Percentiles rank a stretch among this genome's conserved stretches.
phyloP scores from a whole-genome alignment of 495 filamentous ascomycete species.

The Penicillium maclennaniae region DNA sequence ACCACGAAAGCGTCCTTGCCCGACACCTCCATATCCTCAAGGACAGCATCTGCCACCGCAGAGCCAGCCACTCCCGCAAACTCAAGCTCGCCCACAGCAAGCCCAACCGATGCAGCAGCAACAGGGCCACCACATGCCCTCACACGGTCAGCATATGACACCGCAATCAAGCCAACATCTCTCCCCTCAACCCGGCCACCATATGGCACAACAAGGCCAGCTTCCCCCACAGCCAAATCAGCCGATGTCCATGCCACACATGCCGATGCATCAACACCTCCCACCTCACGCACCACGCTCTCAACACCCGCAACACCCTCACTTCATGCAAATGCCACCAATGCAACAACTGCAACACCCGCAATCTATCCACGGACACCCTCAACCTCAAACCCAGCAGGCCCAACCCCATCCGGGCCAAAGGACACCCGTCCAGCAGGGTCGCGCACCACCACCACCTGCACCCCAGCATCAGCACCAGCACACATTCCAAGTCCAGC shows the following conservation, averaged over 20 bases:
- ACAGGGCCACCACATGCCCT: slow-evolving; percentile 3
- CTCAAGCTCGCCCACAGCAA: neutral
- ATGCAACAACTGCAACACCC: slow-evolving; percentile 23
- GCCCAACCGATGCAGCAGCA: neutral
- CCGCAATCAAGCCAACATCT: slow-evolving; percentile 11
- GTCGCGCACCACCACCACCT: slow-evolving; percentile 17
- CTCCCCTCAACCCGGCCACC: slow-evolving; percentile 16
- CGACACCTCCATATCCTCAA: slow-evolving; percentile 27
- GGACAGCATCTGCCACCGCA: slow-evolving; percentile 9
- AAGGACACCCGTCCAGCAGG: slow-evolving; percentile 9
- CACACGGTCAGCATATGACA: slow-evolving; percentile 14
- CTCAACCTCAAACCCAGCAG: slow-evolving; percentile 11
- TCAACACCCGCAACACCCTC: slow-evolving; percentile 8
- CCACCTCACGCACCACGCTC: slow-evolving; percentile 15
- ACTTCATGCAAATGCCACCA: slow-evolving; percentile 24
- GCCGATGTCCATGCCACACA: slow-evolving; percentile 13
- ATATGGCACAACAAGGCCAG: slow-evolving; percentile 2
- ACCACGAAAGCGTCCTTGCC: slow-evolving; percentile 30
- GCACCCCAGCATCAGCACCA: slow-evolving; percentile 29
- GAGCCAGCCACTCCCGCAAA: neutral
- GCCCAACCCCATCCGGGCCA: slow-evolving; percentile 2
- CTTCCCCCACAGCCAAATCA: neutral
- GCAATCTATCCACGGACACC: slow-evolving; percentile 3
- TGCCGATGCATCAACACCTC: slow-evolving; percentile 28
- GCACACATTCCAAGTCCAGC: slow-evolving; percentile 28